A percentile compares a stretch with the other conserved stretches of the same genome.
Evolutionary conservation across 306 rosid genomes (phyloP).

Genomic region (Ormosia semicastrata): DNA sequence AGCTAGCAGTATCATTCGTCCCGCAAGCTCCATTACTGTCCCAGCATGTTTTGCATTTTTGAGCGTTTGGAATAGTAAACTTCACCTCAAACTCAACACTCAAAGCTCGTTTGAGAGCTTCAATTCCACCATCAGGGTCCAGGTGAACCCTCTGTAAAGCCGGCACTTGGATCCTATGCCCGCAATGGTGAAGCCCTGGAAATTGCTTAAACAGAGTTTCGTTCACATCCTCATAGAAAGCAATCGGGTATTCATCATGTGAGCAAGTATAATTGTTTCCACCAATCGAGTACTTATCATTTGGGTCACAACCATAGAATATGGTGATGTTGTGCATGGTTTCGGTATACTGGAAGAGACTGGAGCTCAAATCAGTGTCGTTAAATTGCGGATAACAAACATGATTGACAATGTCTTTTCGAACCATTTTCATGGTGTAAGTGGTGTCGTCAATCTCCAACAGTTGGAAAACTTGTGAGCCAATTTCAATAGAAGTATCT

Average conservation of each 20-base stretch:
- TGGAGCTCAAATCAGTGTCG: neutral
- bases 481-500: neutral
- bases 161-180: neutral
- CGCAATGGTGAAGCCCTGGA: fast-evolving
- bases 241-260: too few relatives aligned
- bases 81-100: neutral
- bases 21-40: neutral
- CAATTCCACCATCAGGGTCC: fast-evolving
- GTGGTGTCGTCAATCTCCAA: fast-evolving
- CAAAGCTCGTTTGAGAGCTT: neutral
- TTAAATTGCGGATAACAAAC: neutral
- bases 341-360: neutral
- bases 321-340: slow-evolving; percentile 16
- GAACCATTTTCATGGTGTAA: slow-evolving; percentile 12
- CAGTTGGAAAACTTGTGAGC: neutral
- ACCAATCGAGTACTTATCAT: too few relatives aligned
- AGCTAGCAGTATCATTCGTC: too few relatives aligned
- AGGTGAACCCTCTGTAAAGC: neutral
- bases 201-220: neutral
- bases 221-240: neutral
- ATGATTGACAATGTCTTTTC: neutral
- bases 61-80: neutral
- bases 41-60: neutral
- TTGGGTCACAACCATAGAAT: slow-evolving; percentile 14
- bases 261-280: too few relatives aligned